These are phyloP conservation scores for Zygosaccharomyces lentus DNA, from an alignment of 805 yeast species.

Conservation along the genomic window DNA sequence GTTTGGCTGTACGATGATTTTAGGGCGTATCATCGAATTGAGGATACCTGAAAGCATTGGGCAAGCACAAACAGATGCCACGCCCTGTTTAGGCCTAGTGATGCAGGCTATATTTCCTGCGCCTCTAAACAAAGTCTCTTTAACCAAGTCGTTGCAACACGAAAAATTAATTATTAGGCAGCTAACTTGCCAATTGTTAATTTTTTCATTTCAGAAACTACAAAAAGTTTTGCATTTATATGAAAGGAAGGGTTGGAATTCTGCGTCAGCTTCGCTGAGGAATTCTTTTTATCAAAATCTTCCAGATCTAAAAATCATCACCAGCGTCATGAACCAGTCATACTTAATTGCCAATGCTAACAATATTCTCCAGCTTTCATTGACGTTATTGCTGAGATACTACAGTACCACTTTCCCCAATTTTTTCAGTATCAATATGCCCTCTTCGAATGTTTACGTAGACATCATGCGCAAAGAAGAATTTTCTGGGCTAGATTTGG, in stretches of 20 bases:
- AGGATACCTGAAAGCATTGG: constrained; percentile 46
- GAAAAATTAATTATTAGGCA: constrained; percentile 54
- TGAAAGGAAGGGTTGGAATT: constrained; percentile 40
- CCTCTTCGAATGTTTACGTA: constrained; percentile 35
- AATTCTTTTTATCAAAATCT: constrained; percentile 36
- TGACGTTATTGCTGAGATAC: constrained; percentile 41
- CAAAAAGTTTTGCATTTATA: constrained; percentile 38
- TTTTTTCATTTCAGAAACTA: constrained; percentile 53
- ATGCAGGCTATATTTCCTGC: constrained; percentile 61
- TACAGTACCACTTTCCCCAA: constrained; percentile 41
- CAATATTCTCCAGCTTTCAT: constrained; percentile 46
- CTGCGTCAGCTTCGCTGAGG: constrained; percentile 34
- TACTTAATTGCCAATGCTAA: constrained; percentile 37
- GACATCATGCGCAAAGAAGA: constrained; percentile 33
- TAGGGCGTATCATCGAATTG: constrained; percentile 54
- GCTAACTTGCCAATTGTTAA: constrained; percentile 56
- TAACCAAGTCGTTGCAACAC: constrained; percentile 55
- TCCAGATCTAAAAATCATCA: constrained; percentile 47
- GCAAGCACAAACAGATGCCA: constrained; percentile 25
- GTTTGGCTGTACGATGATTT: constrained; percentile 66
- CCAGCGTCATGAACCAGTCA: constrained; percentile 42
- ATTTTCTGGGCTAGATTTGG: constrained; percentile 51
- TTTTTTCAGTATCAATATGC: constrained; percentile 29
- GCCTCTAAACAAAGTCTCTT: constrained; percentile 52
- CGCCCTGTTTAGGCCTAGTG: constrained; percentile 39